Base-by-base conservation (phyloP, 2,329 filamentous ascomycete genomes). In the Gaeumannomyces tritici region DNA sequence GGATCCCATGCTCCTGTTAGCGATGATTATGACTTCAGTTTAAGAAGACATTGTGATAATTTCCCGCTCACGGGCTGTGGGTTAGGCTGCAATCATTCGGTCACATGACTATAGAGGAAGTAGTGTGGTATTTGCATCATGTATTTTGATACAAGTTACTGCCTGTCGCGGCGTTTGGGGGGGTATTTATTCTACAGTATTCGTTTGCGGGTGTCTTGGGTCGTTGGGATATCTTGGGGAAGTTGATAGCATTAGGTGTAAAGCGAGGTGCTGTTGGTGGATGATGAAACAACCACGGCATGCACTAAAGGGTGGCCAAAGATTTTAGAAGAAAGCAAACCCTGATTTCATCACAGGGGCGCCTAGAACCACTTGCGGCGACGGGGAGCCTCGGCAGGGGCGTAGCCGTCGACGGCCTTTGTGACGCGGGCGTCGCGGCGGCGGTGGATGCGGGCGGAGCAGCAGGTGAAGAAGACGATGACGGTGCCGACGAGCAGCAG, bases 401-500 rank as follows among this genome's bases (percentile, higher is more conserved):
- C 69, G 24, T 69, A 68, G 61, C 70, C 70, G 59, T 69, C 68
- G 58, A 71, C 70, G 62, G 69, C 66, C 66, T 70, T 71, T n/a
- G 63, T 55, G 5, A 26, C 26, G 24, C 62, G 62, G 28, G 62
- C 63, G 67, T 72, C 72, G 65, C 74, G 73, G 55, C 73, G 70
- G 64, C 73, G 73, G 67, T 75, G 75, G 67, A 76, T 57, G n/a
- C 82, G 74, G 11, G 77, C 75, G 62, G 78, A 79, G 74, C 81
- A 87, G 79, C 85, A 88, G 8, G 83, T 84, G 66, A 87, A 75
- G 67, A 89, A 81, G 63, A 88, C 79, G 60, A 88, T 67, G 61
- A 85, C 65, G 26, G 80, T 80, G 11, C 79, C 85, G 29, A 87
- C 63, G 61, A 88, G 77, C 26, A 80, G 74, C 67, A 79, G 77